A percentile compares a stretch with the other conserved stretches of the same genome.
phyloP scores from a whole-genome alignment of 75 land plant genomes.

The Pseudotsuga menziesii region DNA sequence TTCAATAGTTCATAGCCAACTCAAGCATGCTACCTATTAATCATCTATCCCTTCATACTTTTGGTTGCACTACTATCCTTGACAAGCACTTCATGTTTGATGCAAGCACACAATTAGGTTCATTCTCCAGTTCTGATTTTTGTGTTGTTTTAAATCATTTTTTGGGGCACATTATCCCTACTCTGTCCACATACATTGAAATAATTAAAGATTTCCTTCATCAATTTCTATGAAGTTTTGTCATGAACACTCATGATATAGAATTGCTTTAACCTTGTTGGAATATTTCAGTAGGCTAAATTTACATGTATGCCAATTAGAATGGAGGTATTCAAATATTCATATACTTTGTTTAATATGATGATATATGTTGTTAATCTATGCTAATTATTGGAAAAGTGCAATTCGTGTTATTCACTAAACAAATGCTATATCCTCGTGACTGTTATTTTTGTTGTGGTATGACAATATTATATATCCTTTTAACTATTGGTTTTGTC shows the following conservation, averaged over 20 bases:
- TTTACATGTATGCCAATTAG: too few species aligned
- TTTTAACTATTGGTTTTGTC: too few species aligned
- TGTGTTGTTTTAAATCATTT: constrained; percentile 59
- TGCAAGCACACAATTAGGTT: constrained; percentile 49
- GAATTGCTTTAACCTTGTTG: not conserved
- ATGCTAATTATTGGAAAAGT: too few species aligned
- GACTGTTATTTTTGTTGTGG: too few species aligned
- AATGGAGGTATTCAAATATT: too few species aligned
- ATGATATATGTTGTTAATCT: too few species aligned
- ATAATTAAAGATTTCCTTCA: constrained; percentile 45
- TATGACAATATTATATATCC: too few species aligned
- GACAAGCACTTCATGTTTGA: constrained; percentile 65
- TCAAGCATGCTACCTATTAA: constrained; percentile 20
- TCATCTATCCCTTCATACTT: constrained; percentile 82
- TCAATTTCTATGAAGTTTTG: constrained; percentile 35
- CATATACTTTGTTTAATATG: too few species aligned
- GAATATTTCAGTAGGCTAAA: not conserved
- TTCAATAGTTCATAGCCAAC: constrained; percentile 9
- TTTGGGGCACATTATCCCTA: constrained; percentile 81
- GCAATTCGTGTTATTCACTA: too few species aligned
- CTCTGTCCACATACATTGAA: constrained; percentile 47
- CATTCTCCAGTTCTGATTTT: constrained; percentile 40
- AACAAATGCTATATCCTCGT: too few species aligned
- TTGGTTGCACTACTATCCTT: constrained; percentile 41
- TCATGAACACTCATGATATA: not conserved